These are phyloP conservation scores for Lasiodiplodia hormozganensis DNA, from an alignment of 2,329 filamentous ascomycete species.

Conservation along the genomic window DNA sequence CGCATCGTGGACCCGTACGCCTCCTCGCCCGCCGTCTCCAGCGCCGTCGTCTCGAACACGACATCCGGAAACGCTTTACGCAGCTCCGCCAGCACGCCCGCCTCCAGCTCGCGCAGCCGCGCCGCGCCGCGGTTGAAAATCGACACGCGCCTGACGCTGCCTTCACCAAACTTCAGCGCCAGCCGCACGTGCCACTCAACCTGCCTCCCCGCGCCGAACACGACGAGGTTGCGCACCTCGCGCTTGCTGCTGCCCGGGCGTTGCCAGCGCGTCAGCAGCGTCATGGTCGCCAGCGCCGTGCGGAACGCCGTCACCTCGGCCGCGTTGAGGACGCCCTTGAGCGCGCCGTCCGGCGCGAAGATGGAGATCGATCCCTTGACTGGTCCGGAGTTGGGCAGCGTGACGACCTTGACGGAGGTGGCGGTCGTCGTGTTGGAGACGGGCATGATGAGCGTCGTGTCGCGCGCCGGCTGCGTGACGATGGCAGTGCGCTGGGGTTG, in stretches of 20 bases:
- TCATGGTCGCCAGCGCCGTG: constrained; percentile 75
- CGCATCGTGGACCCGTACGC: constrained; percentile 33
- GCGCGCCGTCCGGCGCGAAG: constrained; percentile 54
- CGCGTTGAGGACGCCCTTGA: constrained; percentile 74
- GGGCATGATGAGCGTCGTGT: constrained; percentile 62
- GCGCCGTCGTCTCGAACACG: not conserved
- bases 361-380: constrained; percentile 74
- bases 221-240: constrained; percentile 45
- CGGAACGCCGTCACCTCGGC: constrained; percentile 80
- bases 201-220: constrained; percentile 59
- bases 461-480: constrained; percentile 72
- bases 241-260: not conserved
- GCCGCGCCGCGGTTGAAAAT: constrained; percentile 21
- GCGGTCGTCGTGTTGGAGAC: constrained; percentile 79
- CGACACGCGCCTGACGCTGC: constrained; percentile 21
- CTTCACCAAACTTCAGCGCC: constrained; percentile 47
- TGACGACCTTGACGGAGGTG: constrained; percentile 53
- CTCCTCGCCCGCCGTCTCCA: not conserved
- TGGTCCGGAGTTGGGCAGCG: constrained; percentile 24
- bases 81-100: constrained; percentile 11
- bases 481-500: constrained; percentile 62
- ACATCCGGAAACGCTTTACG: not conserved
- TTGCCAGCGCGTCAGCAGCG: constrained; percentile 51
- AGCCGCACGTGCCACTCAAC: constrained; percentile 59
- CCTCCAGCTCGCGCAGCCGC: constrained; percentile 13